phyloP scores from a whole-genome alignment of 2,329 filamentous ascomycete genomes.

The Clonostachys rhizophaga region DNA sequence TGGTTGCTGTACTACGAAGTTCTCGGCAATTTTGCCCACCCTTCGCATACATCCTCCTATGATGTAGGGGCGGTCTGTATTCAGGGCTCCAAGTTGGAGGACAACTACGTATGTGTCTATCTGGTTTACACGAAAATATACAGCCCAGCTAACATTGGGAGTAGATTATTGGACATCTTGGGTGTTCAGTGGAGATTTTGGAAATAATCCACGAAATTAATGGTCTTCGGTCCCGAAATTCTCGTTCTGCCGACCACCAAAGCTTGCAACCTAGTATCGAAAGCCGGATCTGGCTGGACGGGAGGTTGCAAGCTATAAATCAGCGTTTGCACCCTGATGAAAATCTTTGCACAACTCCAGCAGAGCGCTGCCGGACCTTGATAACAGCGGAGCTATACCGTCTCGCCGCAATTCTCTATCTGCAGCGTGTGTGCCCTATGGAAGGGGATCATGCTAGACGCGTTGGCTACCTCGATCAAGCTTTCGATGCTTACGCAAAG shows the following conservation, averaged over 20 bases:
- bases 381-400: constrained; percentile 46
- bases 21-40: constrained; percentile 34
- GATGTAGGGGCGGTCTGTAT: too few relatives aligned
- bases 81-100: too few relatives aligned
- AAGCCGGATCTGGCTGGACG: constrained; percentile 7
- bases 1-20: constrained; percentile 44
- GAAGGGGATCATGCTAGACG: constrained; percentile 6
- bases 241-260: constrained; percentile 3
- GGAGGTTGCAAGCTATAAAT: constrained; percentile 2
- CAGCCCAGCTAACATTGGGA: too few relatives aligned
- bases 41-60: constrained; percentile 3
- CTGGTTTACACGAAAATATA: too few relatives aligned
- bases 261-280: constrained; percentile 1
- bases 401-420: constrained; percentile 39
- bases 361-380: constrained; percentile 20
- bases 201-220: constrained; percentile 36
- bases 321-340: constrained; percentile 6
- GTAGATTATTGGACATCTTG: constrained; percentile 41
- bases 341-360: constrained; percentile 12
- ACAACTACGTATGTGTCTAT: too few relatives aligned
- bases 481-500: constrained; percentile 24
- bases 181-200: constrained; percentile 40
- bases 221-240: background rate
- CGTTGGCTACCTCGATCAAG: constrained; percentile 20
- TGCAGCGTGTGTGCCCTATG: constrained; percentile 21